Evolutionary conservation across 768 basidiomycete genomes (phyloP).

Genomic region (Coprinellus micaceus): DNA sequence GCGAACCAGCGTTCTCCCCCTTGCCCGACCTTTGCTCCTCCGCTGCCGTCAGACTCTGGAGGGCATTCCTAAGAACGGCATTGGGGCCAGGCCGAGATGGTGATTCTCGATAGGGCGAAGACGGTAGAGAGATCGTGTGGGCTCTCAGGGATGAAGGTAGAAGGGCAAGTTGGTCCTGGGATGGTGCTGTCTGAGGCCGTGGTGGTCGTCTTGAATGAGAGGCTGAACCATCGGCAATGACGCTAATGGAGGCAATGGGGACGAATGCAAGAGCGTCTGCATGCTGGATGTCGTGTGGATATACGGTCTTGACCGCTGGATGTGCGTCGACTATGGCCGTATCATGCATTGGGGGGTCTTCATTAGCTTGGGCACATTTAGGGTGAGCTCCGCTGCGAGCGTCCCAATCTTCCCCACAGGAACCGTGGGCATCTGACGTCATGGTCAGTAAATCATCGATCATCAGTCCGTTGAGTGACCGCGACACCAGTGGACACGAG

Average conservation of each 20-base stretch:
- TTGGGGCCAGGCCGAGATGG: background rate
- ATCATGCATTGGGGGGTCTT: background rate
- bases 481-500: no score
- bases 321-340: background rate
- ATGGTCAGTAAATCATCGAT: slow-evolving; percentile 8
- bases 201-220: background rate
- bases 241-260: background rate
- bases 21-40: background rate
- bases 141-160: background rate
- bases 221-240: background rate
- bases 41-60: background rate
- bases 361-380: background rate
- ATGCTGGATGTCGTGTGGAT: background rate
- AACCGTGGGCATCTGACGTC: slow-evolving; percentile 30
- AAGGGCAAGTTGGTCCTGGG: slow-evolving; percentile 4
- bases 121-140: slow-evolving; percentile 9
- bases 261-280: background rate
- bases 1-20: background rate
- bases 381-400: background rate
- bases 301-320: background rate
- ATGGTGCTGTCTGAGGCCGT: slow-evolving; percentile 3
- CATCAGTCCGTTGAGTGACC: no score
- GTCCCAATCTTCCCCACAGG: background rate
- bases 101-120: slow-evolving; percentile 6
- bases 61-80: background rate